Evolutionary conservation across 2,329 filamentous ascomycete species (phyloP).

Genomic region (Plenodomus tracheiphilus): DNA sequence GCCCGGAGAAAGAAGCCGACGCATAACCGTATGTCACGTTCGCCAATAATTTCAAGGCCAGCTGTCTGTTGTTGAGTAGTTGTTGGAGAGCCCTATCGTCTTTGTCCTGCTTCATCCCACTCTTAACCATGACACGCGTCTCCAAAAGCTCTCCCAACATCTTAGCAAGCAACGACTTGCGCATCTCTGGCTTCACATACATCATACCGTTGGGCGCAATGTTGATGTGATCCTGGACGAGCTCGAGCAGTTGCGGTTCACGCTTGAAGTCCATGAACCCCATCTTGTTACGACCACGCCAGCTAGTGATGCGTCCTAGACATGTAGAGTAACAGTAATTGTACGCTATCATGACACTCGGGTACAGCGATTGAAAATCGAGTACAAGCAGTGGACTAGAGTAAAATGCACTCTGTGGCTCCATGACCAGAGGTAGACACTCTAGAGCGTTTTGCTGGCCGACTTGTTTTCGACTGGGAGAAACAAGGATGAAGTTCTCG

Average conservation of each 20-base stretch:
- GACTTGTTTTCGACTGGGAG: slow-evolving; percentile 88
- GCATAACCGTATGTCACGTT: slow-evolving; percentile 99
- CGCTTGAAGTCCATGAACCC: slow-evolving; percentile 87
- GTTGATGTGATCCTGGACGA: slow-evolving; percentile 85
- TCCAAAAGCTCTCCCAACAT: slow-evolving; percentile 97
- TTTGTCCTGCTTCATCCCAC: slow-evolving; percentile 91
- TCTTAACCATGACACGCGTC: slow-evolving; percentile 96
- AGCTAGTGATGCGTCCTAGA: slow-evolving; percentile 79
- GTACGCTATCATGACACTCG: slow-evolving; percentile 98
- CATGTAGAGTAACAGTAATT: slow-evolving; percentile 99
- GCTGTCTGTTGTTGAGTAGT: slow-evolving; percentile 87
- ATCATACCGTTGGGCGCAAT: slow-evolving; percentile 96
- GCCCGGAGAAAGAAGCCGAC: slow-evolving; percentile 91
- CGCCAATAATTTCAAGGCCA: slow-evolving; percentile 94
- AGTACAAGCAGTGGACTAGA: slow-evolving; percentile 85
- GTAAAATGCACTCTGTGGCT: slow-evolving; percentile 94
- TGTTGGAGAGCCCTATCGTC: slow-evolving; percentile 84
- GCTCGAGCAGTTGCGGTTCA: slow-evolving; percentile 71
- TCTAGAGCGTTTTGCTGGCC: slow-evolving; percentile 92
- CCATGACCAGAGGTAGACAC: slow-evolving; percentile 94
- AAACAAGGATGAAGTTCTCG: slow-evolving; percentile 89
- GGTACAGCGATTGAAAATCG: slow-evolving; percentile 95
- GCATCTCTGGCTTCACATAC: slow-evolving; percentile 82
- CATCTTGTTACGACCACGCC: slow-evolving; percentile 94
- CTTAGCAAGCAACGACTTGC: slow-evolving; percentile 89